Base-by-base conservation (phyloP, 768 basidiomycete species). In the Hygrophorus pudorinus region DNA sequence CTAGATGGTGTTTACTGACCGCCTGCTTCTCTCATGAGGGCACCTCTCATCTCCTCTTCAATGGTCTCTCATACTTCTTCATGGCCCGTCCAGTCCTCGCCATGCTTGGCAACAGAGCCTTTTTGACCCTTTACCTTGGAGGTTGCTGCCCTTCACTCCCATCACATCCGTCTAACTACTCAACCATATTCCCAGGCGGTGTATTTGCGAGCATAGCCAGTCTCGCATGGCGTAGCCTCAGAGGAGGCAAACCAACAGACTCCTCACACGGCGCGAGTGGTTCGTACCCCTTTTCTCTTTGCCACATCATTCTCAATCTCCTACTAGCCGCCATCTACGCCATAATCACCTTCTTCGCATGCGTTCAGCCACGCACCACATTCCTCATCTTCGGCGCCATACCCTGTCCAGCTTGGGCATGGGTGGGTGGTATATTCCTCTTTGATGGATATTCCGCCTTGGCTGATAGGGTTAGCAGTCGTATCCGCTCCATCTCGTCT, bases 401-500 rank as follows among this genome's bases (percentile, higher is more conserved):
- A 18, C 88, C 87, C 18, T 66, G 85, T 46, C 86, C 88, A 0
- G 86, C 86, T 0, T 91, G 85, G 84, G 67, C 72, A 2, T 73
- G 74, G 38, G 81, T 88, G 0, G 61, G 74, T 0, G 86, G 81
- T 4, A 59, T 90, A 36, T 78, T 85, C 53, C 57, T 67, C 9
- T 81, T 72, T 49, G 84, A 87, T 52, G 54, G 68, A 1, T 79
- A 71, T 48, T 66, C 61, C 33, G 67, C 72, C 11, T 39, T 69
- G 13, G 54, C 59, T 21, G 58, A 67, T 45, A 66, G 61, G 53
- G 71, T 70, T 44, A 45, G 68, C 46, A 10, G 24, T 11, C 17
- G 40, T 17, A n/a, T 49, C 8, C n/a, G 11, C 24, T 37, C 31
- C 24, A n/a, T 7, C 17, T 30, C 21, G 13, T 28, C 28, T 35